Evolutionary conservation across 2,329 filamentous ascomycete species (phyloP).

Genomic region (Pseudogymnoascus sp.): DNA sequence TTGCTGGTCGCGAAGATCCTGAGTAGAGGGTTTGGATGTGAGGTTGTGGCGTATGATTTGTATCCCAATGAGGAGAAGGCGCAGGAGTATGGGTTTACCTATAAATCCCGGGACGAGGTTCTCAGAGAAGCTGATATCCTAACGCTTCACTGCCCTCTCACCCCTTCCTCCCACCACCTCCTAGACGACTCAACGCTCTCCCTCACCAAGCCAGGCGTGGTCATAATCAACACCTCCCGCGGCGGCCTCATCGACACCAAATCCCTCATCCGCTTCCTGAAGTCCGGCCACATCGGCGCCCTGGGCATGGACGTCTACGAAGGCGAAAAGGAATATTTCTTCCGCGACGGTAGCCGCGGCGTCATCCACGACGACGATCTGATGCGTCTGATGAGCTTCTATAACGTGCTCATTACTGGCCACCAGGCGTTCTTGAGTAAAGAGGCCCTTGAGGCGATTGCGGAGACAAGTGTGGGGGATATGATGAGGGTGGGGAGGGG

Average conservation of each 20-base stretch:
- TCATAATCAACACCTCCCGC: conserved; percentile 55
- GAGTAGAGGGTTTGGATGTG: conserved; percentile 53
- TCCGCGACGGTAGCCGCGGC: conserved; percentile 54
- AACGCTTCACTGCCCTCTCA: conserved; percentile 32
- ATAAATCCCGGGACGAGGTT: neutral
- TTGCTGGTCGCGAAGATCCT: conserved; percentile 53
- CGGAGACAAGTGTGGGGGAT: conserved; percentile 51
- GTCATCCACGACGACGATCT: conserved; percentile 60
- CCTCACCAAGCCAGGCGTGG: neutral
- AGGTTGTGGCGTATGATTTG: conserved; percentile 49
- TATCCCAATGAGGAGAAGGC: neutral
- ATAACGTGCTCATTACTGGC: conserved; percentile 57
- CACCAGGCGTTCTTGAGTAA: conserved; percentile 64
- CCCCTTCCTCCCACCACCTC: conserved; percentile 39
- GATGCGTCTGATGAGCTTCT: conserved; percentile 60
- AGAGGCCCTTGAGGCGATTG: conserved; percentile 57
- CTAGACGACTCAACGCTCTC: conserved; percentile 47
- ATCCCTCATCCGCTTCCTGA: conserved; percentile 52
- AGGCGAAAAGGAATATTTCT: conserved; percentile 54
- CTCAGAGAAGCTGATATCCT: neutral
- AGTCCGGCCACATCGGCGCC: conserved; percentile 50
- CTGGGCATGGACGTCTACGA: conserved; percentile 63
- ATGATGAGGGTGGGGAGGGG: conserved; percentile 26
- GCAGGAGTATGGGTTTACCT: neutral
- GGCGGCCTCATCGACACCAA: conserved; percentile 55